Evolutionary conservation across 306 rosid species (phyloP).

Genomic region (Oemleria cerasiformis): DNA sequence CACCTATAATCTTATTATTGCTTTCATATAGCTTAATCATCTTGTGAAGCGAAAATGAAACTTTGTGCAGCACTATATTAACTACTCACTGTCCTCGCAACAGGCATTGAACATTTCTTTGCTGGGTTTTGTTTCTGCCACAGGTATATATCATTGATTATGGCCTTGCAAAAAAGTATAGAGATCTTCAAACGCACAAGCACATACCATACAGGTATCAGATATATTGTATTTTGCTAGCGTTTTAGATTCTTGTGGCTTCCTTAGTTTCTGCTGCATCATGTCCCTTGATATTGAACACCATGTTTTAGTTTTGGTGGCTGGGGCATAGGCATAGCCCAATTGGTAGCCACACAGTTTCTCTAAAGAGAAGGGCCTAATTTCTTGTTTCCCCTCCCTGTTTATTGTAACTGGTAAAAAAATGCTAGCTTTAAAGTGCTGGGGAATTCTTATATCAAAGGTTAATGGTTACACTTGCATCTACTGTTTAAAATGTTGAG

Average conservation of each 20-base stretch:
- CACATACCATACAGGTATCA: slow-evolving; percentile 95
- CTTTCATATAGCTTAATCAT: background rate
- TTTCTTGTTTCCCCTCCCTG: background rate
- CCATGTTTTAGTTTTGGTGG: background rate
- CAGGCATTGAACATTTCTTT: slow-evolving; percentile 22
- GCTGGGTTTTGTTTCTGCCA: slow-evolving; percentile 20
- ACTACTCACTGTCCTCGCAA: slow-evolving; percentile 3
- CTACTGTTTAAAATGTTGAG: background rate
- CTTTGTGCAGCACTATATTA: slow-evolving; percentile 4
- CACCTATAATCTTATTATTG: background rate
- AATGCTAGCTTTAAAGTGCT: background rate
- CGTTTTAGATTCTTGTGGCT: slow-evolving; percentile 16
- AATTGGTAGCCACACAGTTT: background rate
- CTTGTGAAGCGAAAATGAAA: slow-evolving; percentile 1
- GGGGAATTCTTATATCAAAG: background rate
- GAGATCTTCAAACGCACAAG: slow-evolving; percentile 97
- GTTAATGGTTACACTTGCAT: background rate
- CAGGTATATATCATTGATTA: slow-evolving; percentile 96
- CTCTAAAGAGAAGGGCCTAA: background rate
- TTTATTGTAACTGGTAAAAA: background rate
- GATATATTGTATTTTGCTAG: slow-evolving; percentile 13
- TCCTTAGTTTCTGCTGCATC: background rate
- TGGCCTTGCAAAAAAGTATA: slow-evolving; percentile 92
- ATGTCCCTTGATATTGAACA: background rate
- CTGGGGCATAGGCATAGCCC: background rate